Base-by-base conservation (phyloP, 2,329 filamentous ascomycete genomes). In the Colletotrichum siamense region DNA sequence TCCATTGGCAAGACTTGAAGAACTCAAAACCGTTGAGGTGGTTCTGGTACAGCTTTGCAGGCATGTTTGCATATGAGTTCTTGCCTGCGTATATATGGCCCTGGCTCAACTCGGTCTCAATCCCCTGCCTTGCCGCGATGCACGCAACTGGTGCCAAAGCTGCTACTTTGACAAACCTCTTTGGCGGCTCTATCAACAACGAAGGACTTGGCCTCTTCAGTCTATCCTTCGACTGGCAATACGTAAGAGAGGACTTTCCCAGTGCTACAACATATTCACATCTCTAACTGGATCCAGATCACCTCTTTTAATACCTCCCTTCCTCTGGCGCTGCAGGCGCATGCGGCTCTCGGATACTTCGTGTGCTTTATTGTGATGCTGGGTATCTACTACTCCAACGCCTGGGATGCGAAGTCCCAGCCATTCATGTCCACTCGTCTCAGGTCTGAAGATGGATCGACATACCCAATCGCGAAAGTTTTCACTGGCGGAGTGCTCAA, bases 381-480 rank as follows among this genome's bases (percentile, higher is more conserved):
- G 0, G 87, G 82, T 3, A 87, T 91, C 32, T 91, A 91, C 80
- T 91, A 90, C 78, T 82, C 81, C 26, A 86, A 91, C 71, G 84
- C 78, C 2, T 91, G 89, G 89, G 82, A 82, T 8, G 80, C 89
- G 0, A 84, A 81, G 63, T 84, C 83, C 0, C 86, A 87, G 15
- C 89, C 89, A 0, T 91, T 91, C 81, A 91, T 91, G 89, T 91
- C 89, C 1, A 90, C 89, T 0, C 81, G 81, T 3, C 86, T 91
- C 6, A 84, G 83, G 4, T 75, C 82, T 6, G 79, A 81, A 6
- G 84, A 86, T 13, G 89, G 89, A 12, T 80, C 81, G 4, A 66
- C 73, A 1, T 90, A 89, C 59, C 87, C 86, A 8, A 81, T 83
- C 22, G 70, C 81, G 1, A 77, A 85, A 18, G 86, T 88, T 3